phyloP scores from a whole-genome alignment of 768 basidiomycete species.

The Podaxis sp. region DNA sequence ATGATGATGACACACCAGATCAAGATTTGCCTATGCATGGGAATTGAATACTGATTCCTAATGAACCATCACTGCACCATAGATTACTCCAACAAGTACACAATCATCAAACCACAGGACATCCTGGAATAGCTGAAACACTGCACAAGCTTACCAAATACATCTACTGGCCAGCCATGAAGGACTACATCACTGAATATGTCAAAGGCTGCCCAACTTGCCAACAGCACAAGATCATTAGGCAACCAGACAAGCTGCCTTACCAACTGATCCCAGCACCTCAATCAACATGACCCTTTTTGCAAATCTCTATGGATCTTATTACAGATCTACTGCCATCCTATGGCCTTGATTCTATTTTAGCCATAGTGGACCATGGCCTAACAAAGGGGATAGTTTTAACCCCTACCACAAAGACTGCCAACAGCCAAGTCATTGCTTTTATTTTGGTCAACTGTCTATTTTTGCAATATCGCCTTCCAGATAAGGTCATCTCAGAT shows the following conservation, averaged over 20 bases:
- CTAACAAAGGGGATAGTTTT: constrained; percentile 24
- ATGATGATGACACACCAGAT: neutral
- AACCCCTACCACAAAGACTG: constrained; percentile 15
- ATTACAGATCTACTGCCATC: constrained; percentile 16
- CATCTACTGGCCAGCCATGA: constrained; percentile 21
- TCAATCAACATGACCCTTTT: neutral
- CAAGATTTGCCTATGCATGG: neutral
- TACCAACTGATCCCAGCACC: neutral
- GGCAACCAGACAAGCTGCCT: constrained; percentile 4
- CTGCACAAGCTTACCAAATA: neutral
- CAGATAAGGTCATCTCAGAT: too few relatives aligned
- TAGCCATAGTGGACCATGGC: constrained; percentile 22
- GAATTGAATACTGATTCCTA: neutral
- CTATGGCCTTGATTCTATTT: constrained; percentile 16
- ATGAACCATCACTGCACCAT: too few relatives aligned
- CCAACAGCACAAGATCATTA: constrained; percentile 17
- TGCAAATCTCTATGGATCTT: constrained; percentile 16
- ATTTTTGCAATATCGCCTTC: constrained; percentile 9
- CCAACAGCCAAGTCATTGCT: constrained; percentile 4
- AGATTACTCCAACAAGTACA: too few relatives aligned
- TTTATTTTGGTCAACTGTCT: neutral
- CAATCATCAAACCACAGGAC: too few relatives aligned
- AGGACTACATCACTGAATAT: constrained; percentile 15
- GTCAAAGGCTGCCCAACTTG: constrained; percentile 17
- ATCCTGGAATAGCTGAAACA: too few relatives aligned